Base-by-base conservation (phyloP, 108 stramenopile species). In the Skeletonema grethae region DNA sequence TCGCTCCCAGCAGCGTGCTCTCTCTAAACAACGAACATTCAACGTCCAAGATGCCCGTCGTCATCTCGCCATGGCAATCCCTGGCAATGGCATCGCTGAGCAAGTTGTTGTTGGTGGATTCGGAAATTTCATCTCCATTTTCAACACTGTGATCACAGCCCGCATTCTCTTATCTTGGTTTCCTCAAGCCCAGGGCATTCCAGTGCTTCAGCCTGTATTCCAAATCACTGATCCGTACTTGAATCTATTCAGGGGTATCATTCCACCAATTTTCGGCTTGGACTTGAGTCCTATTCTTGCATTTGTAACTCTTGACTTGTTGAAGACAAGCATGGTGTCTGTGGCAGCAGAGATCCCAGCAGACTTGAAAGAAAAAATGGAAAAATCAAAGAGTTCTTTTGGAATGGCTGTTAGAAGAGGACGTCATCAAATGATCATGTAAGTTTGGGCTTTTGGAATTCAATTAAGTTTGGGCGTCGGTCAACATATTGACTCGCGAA, bases 201-300 rank as follows among this genome's bases (percentile, higher is more conserved):
- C 16, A 11, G 11, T 28, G 7, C 45, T 97, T 34, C 91, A 95
- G 67, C 96, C 96, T 5, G 85, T 97, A 10, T 97, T 63, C 62
- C 79, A 84, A 20, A 90, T 97, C 38, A 96, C 97, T 0, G 97
- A 96, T 88, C 95, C 95, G 7, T 96, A 92, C 74, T 70, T 97
- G 45, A 97, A 96, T 69, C 67, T 92, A 39, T 97, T 96, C 67
- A 85, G 95, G 5, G 91, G 90, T 3, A 79, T 92, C 28, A 90
- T 93, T 59, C 95, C 95, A 20, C 89, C 91, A 6, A 63, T 96
- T 22, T 90, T 89, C 80, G 95, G 95, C 22, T 67, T 96, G 70
- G 95, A 96, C 72, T 69, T 96, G 18, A 85, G 84, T 70, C 90
- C 95, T 3, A 83, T 96, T 50, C 62, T 90, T 57, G 95, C 76